A percentile compares a stretch with the other conserved stretches of the same genome.
These are phyloP conservation scores for grape (Vitis vinifera) DNA, from an alignment of 164 flowering plant species.

Conservation along the genomic window ASM3070453v1 NC_081811.1:25707501-25708000, in stretches of 20 bases:
- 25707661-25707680: conserved; percentile 88
- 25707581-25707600: conserved; percentile 95
- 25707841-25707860: conserved; percentile 69
- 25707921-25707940: neutral
- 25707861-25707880: conserved; percentile 76
- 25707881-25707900: conserved; percentile 67
- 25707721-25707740: conserved; percentile 10
- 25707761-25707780: neutral
- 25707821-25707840: conserved; percentile 56
- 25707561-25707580: neutral
- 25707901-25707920: conserved; percentile 57
- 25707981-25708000: conserved; percentile 62
- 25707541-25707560: too few relatives aligned
- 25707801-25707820: conserved; percentile 48
- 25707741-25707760: neutral
- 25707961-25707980: neutral
- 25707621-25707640: conserved; percentile 49
- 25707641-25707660: conserved; percentile 64
- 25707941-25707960: too few relatives aligned
- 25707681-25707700: conserved; percentile 80
- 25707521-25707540: too few relatives aligned
- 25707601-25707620: conserved; percentile 66
- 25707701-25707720: conserved; percentile 58
- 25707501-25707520: too few relatives aligned
- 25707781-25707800: neutral